Evolutionary conservation across 2,329 filamentous ascomycete species (phyloP).

Genomic region (Diaporthe citriasiana): DNA sequence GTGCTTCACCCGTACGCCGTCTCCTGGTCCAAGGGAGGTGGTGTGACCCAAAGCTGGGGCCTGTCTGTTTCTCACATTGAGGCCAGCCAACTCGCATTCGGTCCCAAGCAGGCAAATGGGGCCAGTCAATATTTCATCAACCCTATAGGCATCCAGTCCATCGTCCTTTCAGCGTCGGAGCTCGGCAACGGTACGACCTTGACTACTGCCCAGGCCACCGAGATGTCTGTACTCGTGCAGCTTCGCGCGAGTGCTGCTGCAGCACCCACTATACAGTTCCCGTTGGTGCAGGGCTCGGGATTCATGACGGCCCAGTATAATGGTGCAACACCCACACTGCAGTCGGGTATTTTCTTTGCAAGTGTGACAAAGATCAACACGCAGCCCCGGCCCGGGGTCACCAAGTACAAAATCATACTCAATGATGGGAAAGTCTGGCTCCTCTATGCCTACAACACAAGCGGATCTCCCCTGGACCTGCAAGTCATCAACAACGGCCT

Average conservation of each 20-base stretch:
- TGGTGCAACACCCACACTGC: conserved; percentile 78
- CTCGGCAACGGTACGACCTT: conserved; percentile 72
- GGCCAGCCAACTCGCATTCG: conserved; percentile 75
- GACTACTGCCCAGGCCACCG: conserved; percentile 67
- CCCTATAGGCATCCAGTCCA: conserved; percentile 84
- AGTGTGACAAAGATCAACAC: conserved; percentile 71
- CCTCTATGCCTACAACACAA: conserved; percentile 78
- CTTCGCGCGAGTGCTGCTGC: conserved; percentile 69
- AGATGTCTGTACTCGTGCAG: conserved; percentile 76
- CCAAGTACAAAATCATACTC: conserved; percentile 82
- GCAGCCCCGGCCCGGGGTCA: conserved; percentile 74
- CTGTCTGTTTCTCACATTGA: conserved; percentile 83
- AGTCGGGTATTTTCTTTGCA: conserved; percentile 81
- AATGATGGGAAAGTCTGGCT: conserved; percentile 84
- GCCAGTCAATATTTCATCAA: conserved; percentile 83
- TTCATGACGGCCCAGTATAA: conserved; percentile 86
- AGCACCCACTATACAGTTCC: conserved; percentile 78
- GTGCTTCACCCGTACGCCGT: conserved; percentile 85
- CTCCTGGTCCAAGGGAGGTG: conserved; percentile 75
- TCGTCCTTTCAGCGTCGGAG: conserved; percentile 84
- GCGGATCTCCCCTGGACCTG: conserved; percentile 75
- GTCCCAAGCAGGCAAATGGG: conserved; percentile 68
- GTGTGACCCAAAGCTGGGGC: conserved; percentile 78
- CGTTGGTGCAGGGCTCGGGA: conserved; percentile 89
- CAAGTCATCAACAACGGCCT: conserved; percentile 75